Evolutionary conservation across 169 alveolate genomes (phyloP), one percentile per base, ranked within the genome.

Genomic region (Plasmodium cynomolgi): DNA sequence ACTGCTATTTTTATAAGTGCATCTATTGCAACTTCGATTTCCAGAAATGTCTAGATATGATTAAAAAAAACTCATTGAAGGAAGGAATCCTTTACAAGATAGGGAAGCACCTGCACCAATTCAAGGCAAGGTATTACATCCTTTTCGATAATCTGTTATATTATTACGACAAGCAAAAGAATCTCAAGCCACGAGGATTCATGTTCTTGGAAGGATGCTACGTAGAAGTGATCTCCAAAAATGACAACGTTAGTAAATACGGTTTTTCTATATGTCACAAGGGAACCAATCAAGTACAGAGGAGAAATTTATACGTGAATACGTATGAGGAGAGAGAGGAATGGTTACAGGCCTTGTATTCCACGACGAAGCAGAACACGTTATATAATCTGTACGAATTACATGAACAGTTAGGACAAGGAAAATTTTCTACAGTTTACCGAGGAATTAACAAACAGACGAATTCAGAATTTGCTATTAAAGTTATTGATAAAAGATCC

Each of bases 161-260:
- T 84, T 97, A 97, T 93, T 97, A 97, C 81, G 84, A 84, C 20
- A 94, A 96, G 75, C 84, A 96, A 68, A 92, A 77, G n/a, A 94
- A 95, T 79, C 47, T 96, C 9, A 96, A 92, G 84, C 98, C 99
- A 7, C 73, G 96, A 56, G 99, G 98, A 13, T 97, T 98, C 73
- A 92, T 97, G 84, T 97, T 97, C 81, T 92, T 97, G 44, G 99
- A 97, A 84, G 99, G 99, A 11, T 97, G 99, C 84, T 97, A 96
- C 90, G 96, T 97, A 68, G 97, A 97, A 91, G 91, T 80, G 3
- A 84, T 92, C 33, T 83, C 84, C 1, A 91, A 93, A 20, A 75
- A 73, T 54, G 82, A 92, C 23, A 68, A 77, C 58, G 17, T 92
- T 0, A 84, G 62, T 80, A 96, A 93, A 75, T 96, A 75, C 62